phyloP scores from a whole-genome alignment of 768 basidiomycete genomes.

The Serendipita indica region DNA sequence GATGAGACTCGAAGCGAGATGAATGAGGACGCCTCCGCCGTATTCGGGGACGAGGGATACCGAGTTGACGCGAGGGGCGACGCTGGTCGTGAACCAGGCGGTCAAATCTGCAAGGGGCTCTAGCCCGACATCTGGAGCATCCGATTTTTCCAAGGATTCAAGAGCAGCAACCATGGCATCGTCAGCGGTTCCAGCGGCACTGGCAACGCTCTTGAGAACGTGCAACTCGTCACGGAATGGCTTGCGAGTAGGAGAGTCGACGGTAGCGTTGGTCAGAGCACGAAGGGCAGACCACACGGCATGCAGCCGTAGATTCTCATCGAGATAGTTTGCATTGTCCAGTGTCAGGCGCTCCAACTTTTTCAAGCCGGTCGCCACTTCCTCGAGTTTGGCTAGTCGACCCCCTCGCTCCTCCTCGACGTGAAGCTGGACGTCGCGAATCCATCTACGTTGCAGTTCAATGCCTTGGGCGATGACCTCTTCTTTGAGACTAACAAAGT shows the following conservation, averaged over 20 bases:
- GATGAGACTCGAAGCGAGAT: constrained; percentile 65
- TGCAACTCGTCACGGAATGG: constrained; percentile 87
- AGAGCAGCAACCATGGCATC: constrained; percentile 53
- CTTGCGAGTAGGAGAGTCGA: constrained; percentile 50
- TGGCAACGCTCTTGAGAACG: constrained; percentile 55
- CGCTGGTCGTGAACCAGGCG: constrained; percentile 76
- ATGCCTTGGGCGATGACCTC: constrained; percentile 95
- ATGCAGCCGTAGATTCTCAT: constrained; percentile 86
- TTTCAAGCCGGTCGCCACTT: constrained; percentile 79
- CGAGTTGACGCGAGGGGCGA: constrained; percentile 67
- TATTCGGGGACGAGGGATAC: constrained; percentile 90
- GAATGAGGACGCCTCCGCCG: constrained; percentile 76
- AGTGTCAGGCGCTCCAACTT: constrained; percentile 81
- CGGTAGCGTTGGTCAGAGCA: constrained; percentile 49
- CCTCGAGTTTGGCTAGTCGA: constrained; percentile 85
- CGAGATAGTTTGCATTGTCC: constrained; percentile 80
- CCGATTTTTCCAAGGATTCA: constrained; percentile 51
- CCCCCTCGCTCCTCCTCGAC: constrained; percentile 96
- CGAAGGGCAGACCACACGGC: constrained; percentile 87
- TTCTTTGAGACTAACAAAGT: constrained; percentile 58
- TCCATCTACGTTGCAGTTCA: constrained; percentile 93
- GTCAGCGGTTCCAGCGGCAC: constrained; percentile 39
- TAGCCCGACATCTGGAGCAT: constrained; percentile 64
- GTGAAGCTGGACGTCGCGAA: constrained; percentile 86
- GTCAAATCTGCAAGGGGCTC: constrained; percentile 82